phyloP scores from a whole-genome alignment of 495 filamentous ascomycete species.

The Delitschia confertaspora region DNA sequence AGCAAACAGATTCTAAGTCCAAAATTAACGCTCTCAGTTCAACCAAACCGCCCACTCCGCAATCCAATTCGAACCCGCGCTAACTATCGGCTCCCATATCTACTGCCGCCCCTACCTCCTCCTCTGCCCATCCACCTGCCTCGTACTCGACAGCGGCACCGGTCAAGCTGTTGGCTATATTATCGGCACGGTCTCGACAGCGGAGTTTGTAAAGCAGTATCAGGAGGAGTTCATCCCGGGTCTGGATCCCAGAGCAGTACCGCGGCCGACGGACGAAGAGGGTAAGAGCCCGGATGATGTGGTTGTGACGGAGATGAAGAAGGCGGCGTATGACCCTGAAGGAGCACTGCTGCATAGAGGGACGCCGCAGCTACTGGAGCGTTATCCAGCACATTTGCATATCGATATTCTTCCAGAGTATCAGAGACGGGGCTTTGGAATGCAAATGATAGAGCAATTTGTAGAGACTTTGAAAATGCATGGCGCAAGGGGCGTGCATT shows the following conservation, averaged over 20 bases:
- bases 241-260: conserved; percentile 5
- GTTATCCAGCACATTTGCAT: conserved; percentile 21
- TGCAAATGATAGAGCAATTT: conserved; percentile 3
- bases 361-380: not conserved
- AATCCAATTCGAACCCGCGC: conserved; percentile 13
- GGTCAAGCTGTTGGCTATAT: conserved; percentile 18
- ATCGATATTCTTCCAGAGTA: conserved; percentile 15
- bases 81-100: conserved; percentile 16
- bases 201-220: conserved; percentile 1
- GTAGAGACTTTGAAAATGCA: conserved; percentile 5
- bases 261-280: not conserved
- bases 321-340: conserved; percentile 5
- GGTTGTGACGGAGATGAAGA: not conserved
- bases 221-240: conserved; percentile 1
- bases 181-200: conserved; percentile 12
- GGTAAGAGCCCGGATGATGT: not conserved
- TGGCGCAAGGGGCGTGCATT: conserved; percentile 11
- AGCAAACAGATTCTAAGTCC: not conserved
- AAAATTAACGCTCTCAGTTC: conserved; percentile 6
- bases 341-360: conserved; percentile 6
- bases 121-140: conserved; percentile 12
- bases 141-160: conserved; percentile 16
- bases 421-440: conserved; percentile 7
- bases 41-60: conserved; percentile 4
- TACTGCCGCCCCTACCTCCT: conserved; percentile 15